A percentile compares a stretch with the other conserved stretches of the same genome.
Evolutionary conservation across 345 rosid genomes (phyloP).

Genomic region (Turnera subulata): DNA sequence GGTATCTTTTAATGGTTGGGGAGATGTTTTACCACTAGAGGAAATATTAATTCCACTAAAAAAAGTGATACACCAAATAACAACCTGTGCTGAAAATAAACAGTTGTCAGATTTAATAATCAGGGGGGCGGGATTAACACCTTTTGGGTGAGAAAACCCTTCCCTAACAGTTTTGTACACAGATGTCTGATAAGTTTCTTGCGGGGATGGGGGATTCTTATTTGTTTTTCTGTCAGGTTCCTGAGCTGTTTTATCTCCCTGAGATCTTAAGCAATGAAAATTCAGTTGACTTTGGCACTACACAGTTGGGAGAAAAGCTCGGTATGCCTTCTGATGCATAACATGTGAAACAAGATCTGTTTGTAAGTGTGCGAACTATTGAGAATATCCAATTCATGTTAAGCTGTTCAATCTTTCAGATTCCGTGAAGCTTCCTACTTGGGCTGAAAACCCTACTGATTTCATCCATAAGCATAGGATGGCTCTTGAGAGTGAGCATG

Average conservation of each 20-base stretch:
- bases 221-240: constrained; percentile 52
- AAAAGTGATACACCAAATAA: too few relatives aligned
- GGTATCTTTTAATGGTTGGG: too few relatives aligned
- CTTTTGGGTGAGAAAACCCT: too few relatives aligned
- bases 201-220: constrained; percentile 9
- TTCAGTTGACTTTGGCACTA: constrained; percentile 82
- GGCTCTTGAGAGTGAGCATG: constrained; percentile 98
- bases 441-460: constrained; percentile 93
- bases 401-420: constrained; percentile 42
- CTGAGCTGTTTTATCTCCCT: constrained; percentile 96
- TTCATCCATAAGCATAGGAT: constrained; percentile 89
- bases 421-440: constrained; percentile 87
- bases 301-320: constrained; percentile 84
- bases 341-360: too few relatives aligned
- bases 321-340: constrained; percentile 48
- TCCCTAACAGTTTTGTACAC: constrained; percentile 4
- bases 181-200: constrained; percentile 5
- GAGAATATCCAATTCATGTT: not conserved
- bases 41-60: too few relatives aligned
- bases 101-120: too few relatives aligned
- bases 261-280: constrained; percentile 90
- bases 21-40: too few relatives aligned
- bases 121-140: too few relatives aligned
- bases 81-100: too few relatives aligned
- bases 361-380: not conserved